Base-by-base conservation (phyloP, 23 red algal species). In the Porphyridium purpureum region DNA sequence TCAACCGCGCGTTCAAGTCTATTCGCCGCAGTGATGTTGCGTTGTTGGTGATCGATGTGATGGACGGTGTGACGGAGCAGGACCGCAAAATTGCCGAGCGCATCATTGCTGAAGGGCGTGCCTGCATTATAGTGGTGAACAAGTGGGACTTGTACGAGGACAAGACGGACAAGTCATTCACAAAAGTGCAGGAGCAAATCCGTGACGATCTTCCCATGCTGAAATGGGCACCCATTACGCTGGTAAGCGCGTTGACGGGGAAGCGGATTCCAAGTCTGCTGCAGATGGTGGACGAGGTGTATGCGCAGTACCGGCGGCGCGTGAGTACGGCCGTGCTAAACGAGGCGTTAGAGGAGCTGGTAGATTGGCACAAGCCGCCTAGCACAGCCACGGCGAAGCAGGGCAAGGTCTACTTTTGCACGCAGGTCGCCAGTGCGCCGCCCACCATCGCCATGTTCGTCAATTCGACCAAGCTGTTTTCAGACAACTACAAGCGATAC, bases 401-500 rank as follows among this genome's bases (percentile, higher is more conserved):
- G 41, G 88, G 88, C 30, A 70, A 76, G 27, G 47, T 95, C 49
- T 95, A 95, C 59, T 95, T 84, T 33, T 84, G 77, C 61, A 95
- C 88, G 22, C 88, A 95, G 57, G 88, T 95, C 24, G 57, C 54
- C 30, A 69, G 29, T 24, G 30, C 64, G 29, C 88, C 88, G 52
- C 88, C 88, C n/a, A 84, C 88, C 4, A 69, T 95, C 21, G 77
- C 88, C 21, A 57, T 95, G 66, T 95, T 95, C 62, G 88, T 95
- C 29, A 95, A 95, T 51, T 64, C 72, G 32, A 77, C 88, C 4
- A 31, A 58, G 42, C 64, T 95, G 9, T 95, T 95, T 72, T 58
- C 55, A 15, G 88, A 95, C 35, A 95, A 83, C 14, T 95, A 95
- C 51, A 49, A 66, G 14, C 58, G 74, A 19, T 95, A 84, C 51